phyloP scores from a whole-genome alignment of 1,139 yeast species.

The Blastobotrys malaysiensis region DNA sequence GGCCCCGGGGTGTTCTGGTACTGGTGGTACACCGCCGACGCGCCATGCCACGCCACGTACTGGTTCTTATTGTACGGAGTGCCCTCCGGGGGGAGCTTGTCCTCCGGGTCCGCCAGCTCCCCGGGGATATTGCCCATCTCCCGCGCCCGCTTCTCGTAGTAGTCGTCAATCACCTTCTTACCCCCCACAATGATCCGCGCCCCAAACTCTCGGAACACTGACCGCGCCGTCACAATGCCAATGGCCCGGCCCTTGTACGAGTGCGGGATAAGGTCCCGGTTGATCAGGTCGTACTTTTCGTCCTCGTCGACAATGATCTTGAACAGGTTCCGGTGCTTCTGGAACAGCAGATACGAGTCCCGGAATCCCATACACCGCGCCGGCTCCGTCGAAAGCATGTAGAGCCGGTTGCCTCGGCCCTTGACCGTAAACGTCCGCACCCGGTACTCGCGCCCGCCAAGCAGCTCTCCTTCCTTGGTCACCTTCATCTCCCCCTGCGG shows the following conservation, averaged over 20 bases:
- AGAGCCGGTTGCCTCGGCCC: slow-evolving; percentile 67
- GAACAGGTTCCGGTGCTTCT: slow-evolving; percentile 68
- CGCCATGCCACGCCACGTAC: slow-evolving; percentile 50
- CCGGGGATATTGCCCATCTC: slow-evolving; percentile 74
- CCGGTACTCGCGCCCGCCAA: slow-evolving; percentile 73
- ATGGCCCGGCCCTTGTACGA: slow-evolving; percentile 89
- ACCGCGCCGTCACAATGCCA: slow-evolving; percentile 84
- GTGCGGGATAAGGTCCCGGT: slow-evolving; percentile 77
- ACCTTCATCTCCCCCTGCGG: slow-evolving; percentile 75
- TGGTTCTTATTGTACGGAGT: slow-evolving; percentile 43
- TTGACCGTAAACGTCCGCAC: slow-evolving; percentile 75
- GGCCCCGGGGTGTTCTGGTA: slow-evolving; percentile 31
- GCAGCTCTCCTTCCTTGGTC: slow-evolving; percentile 58
- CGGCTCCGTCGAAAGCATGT: slow-evolving; percentile 92
- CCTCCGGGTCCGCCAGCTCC: slow-evolving; percentile 73
- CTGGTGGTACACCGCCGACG: slow-evolving; percentile 40
- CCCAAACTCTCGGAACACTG: slow-evolving; percentile 89
- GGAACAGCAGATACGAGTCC: slow-evolving; percentile 86
- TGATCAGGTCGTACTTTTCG: slow-evolving; percentile 78
- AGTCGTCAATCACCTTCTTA: slow-evolving; percentile 76
- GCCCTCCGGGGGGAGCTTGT: slow-evolving; percentile 41
- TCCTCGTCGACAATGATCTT: slow-evolving; percentile 71
- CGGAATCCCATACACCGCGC: slow-evolving; percentile 93
- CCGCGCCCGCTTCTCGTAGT: slow-evolving; percentile 71
- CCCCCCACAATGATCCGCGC: slow-evolving; percentile 79